Percentiles rank a stretch among this genome's conserved stretches.
phyloP scores from a whole-genome alignment of 805 yeast species.

The Debaryomyces prosopidis region DNA sequence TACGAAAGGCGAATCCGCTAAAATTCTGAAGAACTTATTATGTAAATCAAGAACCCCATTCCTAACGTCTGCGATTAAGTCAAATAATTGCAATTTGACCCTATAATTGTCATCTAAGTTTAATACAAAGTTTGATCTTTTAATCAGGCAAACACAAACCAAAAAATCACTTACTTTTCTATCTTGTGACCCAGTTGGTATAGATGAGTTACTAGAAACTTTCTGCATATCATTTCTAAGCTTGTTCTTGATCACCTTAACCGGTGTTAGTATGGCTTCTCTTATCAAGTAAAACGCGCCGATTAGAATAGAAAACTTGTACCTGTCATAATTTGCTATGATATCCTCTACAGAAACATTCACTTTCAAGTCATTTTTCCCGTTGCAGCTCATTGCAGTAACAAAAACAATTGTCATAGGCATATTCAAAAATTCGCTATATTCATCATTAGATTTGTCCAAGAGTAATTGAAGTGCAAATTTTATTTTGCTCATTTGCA shows the following conservation, averaged over 20 bases:
- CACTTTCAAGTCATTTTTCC: constrained; percentile 13
- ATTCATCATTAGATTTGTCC: constrained; percentile 19
- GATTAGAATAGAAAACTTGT: constrained; percentile 28
- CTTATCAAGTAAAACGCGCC: constrained; percentile 34
- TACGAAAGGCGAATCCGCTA: constrained; percentile 54
- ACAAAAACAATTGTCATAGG: constrained; percentile 19
- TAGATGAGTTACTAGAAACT: constrained; percentile 2
- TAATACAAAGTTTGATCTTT: constrained; percentile 18
- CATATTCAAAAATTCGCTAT: constrained; percentile 20
- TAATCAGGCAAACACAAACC: background rate
- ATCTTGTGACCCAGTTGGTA: background rate
- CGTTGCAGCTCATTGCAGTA: constrained; percentile 6
- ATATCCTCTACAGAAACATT: constrained; percentile 16
- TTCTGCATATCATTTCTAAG: constrained; percentile 20
- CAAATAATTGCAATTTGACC: constrained; percentile 45
- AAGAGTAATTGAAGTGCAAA: constrained; percentile 12
- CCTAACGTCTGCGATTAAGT: constrained; percentile 4
- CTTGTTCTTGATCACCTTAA: constrained; percentile 21
- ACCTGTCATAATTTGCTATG: constrained; percentile 24
- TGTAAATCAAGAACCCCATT: constrained; percentile 11
- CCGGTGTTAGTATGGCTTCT: constrained; percentile 31
- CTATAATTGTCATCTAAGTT: constrained; percentile 51
- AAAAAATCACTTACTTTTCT: constrained; percentile 6
- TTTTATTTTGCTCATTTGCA: constrained; percentile 15
- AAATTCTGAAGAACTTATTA: constrained; percentile 36